A percentile compares a stretch with the other conserved stretches of the same genome.
Conservation (phyloP, 192 early-diverging fungal genomes). For the Diversispora epigaea region DNA sequence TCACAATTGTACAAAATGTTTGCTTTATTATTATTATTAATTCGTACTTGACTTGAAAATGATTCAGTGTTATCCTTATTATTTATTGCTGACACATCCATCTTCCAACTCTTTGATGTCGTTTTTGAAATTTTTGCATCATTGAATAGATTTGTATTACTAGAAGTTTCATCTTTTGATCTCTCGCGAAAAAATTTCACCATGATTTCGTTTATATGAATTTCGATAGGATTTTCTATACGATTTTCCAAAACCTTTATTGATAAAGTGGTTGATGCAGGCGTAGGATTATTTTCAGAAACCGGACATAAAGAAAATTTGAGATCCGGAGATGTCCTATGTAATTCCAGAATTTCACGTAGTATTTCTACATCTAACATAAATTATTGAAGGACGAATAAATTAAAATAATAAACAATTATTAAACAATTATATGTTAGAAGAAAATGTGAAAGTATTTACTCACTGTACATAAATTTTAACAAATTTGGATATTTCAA, state of each 20-base stretch:
- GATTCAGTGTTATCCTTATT: too few species aligned
- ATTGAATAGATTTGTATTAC: too few species aligned
- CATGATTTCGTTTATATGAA: too few species aligned
- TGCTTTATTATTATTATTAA: too few species aligned
- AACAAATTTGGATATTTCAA: conserved; percentile 4
- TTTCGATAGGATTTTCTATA: neutral
- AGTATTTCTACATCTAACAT: conserved; percentile 7
- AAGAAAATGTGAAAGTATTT: neutral
- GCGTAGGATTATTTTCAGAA: neutral
- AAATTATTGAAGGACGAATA: neutral
- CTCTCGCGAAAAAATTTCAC: too few species aligned
- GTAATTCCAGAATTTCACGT: neutral
- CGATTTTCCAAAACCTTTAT: neutral
- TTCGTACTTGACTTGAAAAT: too few species aligned
- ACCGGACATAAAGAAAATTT: neutral
- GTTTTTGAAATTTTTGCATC: too few species aligned
- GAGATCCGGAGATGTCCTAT: neutral
- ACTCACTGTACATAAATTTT: conserved; percentile 23
- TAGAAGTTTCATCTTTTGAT: too few species aligned
- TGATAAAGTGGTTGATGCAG: neutral
- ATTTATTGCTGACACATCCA: too few species aligned
- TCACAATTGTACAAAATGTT: too few species aligned
- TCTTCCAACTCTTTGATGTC: too few species aligned
- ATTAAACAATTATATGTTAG: neutral
- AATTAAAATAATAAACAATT: neutral